Percentiles rank a stretch among this genome's conserved stretches.
Evolutionary conservation across 1,139 yeast species (phyloP).

Genomic region (Yamadazyma blattariae): DNA sequence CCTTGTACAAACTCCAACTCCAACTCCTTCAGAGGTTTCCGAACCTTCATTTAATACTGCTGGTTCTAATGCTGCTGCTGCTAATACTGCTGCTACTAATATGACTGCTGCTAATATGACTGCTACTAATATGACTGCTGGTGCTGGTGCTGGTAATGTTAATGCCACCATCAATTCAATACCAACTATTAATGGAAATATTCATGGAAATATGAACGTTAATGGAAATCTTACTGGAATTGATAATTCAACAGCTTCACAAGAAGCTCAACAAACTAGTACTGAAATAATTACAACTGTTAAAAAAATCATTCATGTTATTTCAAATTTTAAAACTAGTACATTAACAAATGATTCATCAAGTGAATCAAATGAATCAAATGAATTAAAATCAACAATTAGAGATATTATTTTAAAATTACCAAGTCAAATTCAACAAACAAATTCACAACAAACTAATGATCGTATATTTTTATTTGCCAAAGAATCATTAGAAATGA

Average conservation of each 20-base stretch:
- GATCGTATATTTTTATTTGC: slow-evolving; percentile 79
- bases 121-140: not conserved
- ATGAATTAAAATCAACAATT: slow-evolving; percentile 61
- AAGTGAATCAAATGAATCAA: slow-evolving; percentile 11
- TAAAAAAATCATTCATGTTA: slow-evolving; percentile 79
- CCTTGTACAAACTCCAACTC: slow-evolving; percentile 2
- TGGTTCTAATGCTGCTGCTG: not conserved
- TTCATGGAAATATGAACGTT: not conserved
- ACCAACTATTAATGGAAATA: slow-evolving; percentile 4
- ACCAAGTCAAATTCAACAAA: slow-evolving; percentile 49
- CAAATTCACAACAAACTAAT: slow-evolving; percentile 37
- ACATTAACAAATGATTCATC: slow-evolving; percentile 24
- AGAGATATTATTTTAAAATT: slow-evolving; percentile 73
- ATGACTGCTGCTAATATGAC: not conserved
- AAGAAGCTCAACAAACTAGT: slow-evolving; percentile 48
- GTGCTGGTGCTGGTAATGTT: slow-evolving; percentile 10
- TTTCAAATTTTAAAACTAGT: slow-evolving; percentile 88
- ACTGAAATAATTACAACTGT: slow-evolving; percentile 86
- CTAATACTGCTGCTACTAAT: not conserved
- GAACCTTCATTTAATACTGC: not conserved
- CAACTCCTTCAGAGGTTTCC: not conserved
- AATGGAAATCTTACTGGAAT: not conserved
- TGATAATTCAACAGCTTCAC: not conserved
- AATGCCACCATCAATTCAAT: slow-evolving; percentile 7
- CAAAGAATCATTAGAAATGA: slow-evolving; percentile 86